Evolutionary conservation across 2,329 filamentous ascomycete genomes (phyloP).

Genomic region (Teratosphaeria pseudoeucalypti): DNA sequence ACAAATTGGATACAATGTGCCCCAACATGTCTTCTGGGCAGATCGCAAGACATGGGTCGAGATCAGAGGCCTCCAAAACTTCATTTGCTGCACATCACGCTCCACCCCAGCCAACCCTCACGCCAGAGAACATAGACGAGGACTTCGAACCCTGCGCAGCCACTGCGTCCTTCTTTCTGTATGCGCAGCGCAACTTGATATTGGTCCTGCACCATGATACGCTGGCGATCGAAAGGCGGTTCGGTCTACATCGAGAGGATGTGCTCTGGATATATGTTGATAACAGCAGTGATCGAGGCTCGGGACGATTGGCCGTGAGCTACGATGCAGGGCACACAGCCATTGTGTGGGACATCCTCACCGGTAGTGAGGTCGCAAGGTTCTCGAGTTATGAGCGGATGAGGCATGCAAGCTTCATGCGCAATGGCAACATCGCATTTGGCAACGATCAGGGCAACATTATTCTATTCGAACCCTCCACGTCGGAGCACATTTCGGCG

Average conservation of each 20-base stretch:
- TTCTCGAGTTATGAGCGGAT: slow-evolving; percentile 87
- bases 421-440: slow-evolving; percentile 92
- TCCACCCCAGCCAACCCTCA: slow-evolving; percentile 34
- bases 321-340: slow-evolving; percentile 86
- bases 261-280: slow-evolving; percentile 79
- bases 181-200: slow-evolving; percentile 70
- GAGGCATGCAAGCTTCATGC: slow-evolving; percentile 84
- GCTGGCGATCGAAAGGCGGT: slow-evolving; percentile 75
- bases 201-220: slow-evolving; percentile 89
- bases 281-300: slow-evolving; percentile 77
- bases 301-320: slow-evolving; percentile 78
- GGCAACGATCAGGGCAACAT: slow-evolving; percentile 89
- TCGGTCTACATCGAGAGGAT: slow-evolving; percentile 73
- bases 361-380: slow-evolving; percentile 79
- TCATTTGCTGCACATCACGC: slow-evolving; percentile 22
- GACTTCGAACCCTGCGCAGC: slow-evolving; percentile 80
- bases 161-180: slow-evolving; percentile 82
- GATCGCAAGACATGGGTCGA: slow-evolving; percentile 30
- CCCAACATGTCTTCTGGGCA: slow-evolving; percentile 35
- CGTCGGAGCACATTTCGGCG: slow-evolving; percentile 82
- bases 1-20: slow-evolving; percentile 7
- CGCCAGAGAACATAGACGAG: slow-evolving; percentile 36
- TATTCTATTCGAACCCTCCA: slow-evolving; percentile 86
- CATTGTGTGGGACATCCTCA: slow-evolving; percentile 94
- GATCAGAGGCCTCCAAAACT: slow-evolving; percentile 24